phyloP scores from a whole-genome alignment of 306 rosid species.

The Malus orientalis region DNA sequence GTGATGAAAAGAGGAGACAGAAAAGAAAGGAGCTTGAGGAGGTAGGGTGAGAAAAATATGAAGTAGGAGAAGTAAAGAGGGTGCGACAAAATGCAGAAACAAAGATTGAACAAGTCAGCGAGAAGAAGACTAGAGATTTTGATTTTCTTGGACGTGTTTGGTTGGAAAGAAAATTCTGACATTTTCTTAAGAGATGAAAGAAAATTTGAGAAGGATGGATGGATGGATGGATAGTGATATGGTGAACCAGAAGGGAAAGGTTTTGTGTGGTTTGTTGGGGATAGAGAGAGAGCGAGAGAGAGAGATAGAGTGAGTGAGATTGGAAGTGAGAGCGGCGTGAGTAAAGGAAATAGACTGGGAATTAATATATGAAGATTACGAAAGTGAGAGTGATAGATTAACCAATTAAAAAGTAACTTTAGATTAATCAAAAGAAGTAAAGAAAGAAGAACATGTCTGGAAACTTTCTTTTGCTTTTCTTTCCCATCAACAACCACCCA shows the following conservation, averaged over 20 bases:
- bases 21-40: constrained; percentile 65
- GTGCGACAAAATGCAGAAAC: constrained; percentile 63
- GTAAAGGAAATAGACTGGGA: constrained; percentile 59
- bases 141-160: constrained; percentile 31
- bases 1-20: constrained; percentile 82
- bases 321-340: constrained; percentile 73
- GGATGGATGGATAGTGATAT: not conserved
- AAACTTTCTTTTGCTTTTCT: constrained; percentile 24
- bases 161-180: constrained; percentile 46
- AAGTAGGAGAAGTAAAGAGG: constrained; percentile 85
- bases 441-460: constrained; percentile 29
- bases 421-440: not conserved
- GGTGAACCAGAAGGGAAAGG: not conserved
- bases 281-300: constrained; percentile 1
- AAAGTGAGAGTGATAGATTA: constrained; percentile 10
- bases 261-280: constrained; percentile 9
- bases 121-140: constrained; percentile 35
- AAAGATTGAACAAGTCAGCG: constrained; percentile 29
- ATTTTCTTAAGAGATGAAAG: constrained; percentile 29
- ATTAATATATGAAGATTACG: not conserved
- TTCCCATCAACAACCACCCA: constrained; percentile 34
- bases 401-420: constrained; percentile 9
- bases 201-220: not conserved
- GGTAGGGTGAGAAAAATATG: constrained; percentile 75
- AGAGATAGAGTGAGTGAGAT: constrained; percentile 11